Evolutionary conservation across 2,329 filamentous ascomycete genomes (phyloP).

Genomic region (Beauveria asiatica): DNA sequence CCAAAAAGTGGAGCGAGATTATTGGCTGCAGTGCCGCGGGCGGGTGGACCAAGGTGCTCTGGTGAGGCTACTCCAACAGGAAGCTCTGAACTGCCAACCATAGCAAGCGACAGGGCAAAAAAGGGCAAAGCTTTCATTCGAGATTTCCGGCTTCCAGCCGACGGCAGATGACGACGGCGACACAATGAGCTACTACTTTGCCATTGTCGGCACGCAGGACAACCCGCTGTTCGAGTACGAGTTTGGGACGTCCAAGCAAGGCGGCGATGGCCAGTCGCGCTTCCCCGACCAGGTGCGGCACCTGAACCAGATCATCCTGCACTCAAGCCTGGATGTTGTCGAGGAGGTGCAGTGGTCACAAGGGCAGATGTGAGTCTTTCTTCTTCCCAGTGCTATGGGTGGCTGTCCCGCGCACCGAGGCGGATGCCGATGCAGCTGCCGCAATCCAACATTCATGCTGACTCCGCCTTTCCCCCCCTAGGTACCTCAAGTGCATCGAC

Average conservation of each 20-base stretch:
- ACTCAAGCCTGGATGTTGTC: slow-evolving; percentile 87
- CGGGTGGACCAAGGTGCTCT: not conserved
- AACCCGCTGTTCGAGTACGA: slow-evolving; percentile 95
- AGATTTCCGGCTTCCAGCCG: not conserved
- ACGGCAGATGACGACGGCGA: not conserved
- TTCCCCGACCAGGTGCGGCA: slow-evolving; percentile 84
- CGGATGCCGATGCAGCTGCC: not conserved
- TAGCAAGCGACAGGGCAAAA: not conserved
- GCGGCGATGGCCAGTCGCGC: slow-evolving; percentile 83
- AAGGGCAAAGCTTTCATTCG: not conserved
- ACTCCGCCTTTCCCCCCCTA: slow-evolving; percentile 25
- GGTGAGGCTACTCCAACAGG: not conserved
- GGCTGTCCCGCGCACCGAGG: no score
- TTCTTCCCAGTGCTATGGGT: not conserved
- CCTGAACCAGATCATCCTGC: slow-evolving; percentile 95
- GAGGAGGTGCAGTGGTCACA: slow-evolving; percentile 94
- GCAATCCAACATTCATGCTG: not conserved
- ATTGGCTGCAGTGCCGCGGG: slow-evolving; percentile 10
- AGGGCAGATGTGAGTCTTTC: slow-evolving; percentile 61
- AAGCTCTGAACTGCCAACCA: not conserved
- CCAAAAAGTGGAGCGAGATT: slow-evolving; percentile 20
- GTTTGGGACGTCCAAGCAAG: slow-evolving; percentile 92
- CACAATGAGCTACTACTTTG: slow-evolving; percentile 95
- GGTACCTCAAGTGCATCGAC: slow-evolving; percentile 95
- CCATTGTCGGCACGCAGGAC: slow-evolving; percentile 90